Evolutionary conservation across 2,329 filamentous ascomycete species (phyloP).

Genomic region (Colletotrichum tropicale): DNA sequence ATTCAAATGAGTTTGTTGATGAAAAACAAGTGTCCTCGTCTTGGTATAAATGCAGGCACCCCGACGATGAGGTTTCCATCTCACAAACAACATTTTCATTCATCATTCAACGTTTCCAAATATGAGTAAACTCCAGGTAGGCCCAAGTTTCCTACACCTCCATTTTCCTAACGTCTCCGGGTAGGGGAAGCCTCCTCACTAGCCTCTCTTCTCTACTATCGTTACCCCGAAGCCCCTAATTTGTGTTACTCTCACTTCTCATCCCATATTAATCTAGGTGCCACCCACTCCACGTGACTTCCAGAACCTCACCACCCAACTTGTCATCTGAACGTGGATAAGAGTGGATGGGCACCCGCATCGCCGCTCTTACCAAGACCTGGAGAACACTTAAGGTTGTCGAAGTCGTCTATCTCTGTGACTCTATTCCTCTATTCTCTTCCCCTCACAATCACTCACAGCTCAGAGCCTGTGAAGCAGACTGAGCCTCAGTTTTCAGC

Average conservation of each 20-base stretch:
- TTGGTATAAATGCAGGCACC: background rate
- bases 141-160: background rate
- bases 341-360: background rate
- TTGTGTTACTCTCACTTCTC: background rate
- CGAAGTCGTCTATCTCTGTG: background rate
- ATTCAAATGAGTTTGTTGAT: background rate
- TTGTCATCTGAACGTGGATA: background rate
- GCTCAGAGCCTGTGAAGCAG: background rate
- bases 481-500: background rate
- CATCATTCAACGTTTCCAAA: background rate
- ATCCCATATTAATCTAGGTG: background rate
- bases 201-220: too few species aligned
- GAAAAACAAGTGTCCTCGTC: background rate
- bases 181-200: background rate
- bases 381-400: background rate
- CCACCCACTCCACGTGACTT: fast-evolving
- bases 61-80: background rate
- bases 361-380: background rate
- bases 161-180: background rate
- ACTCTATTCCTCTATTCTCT: background rate
- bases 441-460: background rate
- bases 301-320: fast-evolving
- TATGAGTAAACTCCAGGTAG: background rate
- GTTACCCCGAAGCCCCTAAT: too few species aligned
- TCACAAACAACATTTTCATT: fast-evolving